These are phyloP conservation scores for Ophiocordyceps sinensis DNA, from an alignment of 2,329 filamentous ascomycete species.

Conservation along the genomic window DNA sequence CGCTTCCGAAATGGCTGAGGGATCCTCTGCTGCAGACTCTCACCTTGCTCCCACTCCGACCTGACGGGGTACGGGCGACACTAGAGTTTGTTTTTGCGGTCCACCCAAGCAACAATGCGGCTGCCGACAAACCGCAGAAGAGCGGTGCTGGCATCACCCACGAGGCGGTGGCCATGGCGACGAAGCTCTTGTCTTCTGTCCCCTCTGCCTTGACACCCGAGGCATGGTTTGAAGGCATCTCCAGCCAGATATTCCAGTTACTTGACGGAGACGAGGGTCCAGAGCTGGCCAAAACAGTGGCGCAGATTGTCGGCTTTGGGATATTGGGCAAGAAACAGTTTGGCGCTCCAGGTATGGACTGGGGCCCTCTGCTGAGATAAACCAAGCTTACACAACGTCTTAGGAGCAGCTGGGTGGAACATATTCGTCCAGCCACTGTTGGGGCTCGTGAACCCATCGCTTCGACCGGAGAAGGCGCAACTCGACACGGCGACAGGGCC, in stretches of 20 bases:
- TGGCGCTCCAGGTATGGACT: constrained; percentile 41
- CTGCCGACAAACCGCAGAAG: constrained; percentile 32
- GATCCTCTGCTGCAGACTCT: constrained; percentile 40
- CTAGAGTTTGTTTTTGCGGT: constrained; percentile 59
- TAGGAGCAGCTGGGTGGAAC: constrained; percentile 45
- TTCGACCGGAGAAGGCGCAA: constrained; percentile 4
- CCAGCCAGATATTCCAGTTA: constrained; percentile 44
- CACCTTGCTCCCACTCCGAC: constrained; percentile 44
- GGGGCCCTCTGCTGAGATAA: neutral
- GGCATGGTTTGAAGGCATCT: constrained; percentile 45
- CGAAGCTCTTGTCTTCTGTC: constrained; percentile 44
- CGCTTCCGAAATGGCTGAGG: constrained; percentile 45
- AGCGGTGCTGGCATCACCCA: constrained; percentile 50
- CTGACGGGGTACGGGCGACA: constrained; percentile 49
- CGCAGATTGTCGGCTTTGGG: constrained; percentile 35
- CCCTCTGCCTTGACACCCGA: constrained; percentile 38
- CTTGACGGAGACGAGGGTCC: constrained; percentile 37
- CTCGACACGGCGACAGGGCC: constrained; percentile 6
- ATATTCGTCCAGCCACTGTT: constrained; percentile 46
- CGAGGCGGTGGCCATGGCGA: constrained; percentile 50
- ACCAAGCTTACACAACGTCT: neutral
- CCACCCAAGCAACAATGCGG: constrained; percentile 37
- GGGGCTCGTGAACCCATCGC: constrained; percentile 30
- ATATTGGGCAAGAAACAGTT: constrained; percentile 48
- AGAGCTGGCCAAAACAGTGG: constrained; percentile 20